phyloP scores from a whole-genome alignment of 352 stramenopile species.

The Pythium aphanidermatum region DNA sequence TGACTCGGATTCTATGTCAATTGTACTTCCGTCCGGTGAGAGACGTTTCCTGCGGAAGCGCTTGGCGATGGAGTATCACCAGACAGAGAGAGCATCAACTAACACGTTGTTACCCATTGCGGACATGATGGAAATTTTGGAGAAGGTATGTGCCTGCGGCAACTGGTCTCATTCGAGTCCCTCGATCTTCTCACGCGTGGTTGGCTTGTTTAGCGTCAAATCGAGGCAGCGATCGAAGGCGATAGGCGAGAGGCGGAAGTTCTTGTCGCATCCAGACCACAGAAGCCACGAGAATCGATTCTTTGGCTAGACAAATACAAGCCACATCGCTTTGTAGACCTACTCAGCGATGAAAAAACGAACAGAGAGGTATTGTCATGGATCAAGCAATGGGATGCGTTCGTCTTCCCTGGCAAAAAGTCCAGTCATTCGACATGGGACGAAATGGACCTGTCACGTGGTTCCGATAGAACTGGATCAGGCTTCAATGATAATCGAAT shows the following conservation, averaged over 20 bases:
- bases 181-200: no score
- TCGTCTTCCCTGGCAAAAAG: conserved; percentile 89
- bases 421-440: conserved; percentile 12
- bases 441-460: conserved; percentile 8
- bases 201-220: conserved; percentile 42
- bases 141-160: conserved; percentile 26
- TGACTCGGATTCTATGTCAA: conserved; percentile 51
- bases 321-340: conserved; percentile 89
- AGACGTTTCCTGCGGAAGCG: conserved; percentile 69
- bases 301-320: conserved; percentile 98
- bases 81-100: conserved; percentile 10
- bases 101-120: conserved; percentile 45
- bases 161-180: no score
- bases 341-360: conserved; percentile 95
- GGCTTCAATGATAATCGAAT: no score
- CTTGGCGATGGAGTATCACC: conserved; percentile 3
- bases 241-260: conserved; percentile 14
- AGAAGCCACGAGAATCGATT: conserved; percentile 20
- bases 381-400: conserved; percentile 94
- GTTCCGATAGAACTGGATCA: conserved; percentile 7
- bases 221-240: conserved; percentile 48
- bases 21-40: conserved; percentile 45
- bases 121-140: conserved; percentile 50
- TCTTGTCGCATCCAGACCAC: background rate
- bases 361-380: conserved; percentile 95